Conservation (phyloP, 1,284 basidiomycete genomes). For the Microbotryum lychnidis-dioicae region DNA sequence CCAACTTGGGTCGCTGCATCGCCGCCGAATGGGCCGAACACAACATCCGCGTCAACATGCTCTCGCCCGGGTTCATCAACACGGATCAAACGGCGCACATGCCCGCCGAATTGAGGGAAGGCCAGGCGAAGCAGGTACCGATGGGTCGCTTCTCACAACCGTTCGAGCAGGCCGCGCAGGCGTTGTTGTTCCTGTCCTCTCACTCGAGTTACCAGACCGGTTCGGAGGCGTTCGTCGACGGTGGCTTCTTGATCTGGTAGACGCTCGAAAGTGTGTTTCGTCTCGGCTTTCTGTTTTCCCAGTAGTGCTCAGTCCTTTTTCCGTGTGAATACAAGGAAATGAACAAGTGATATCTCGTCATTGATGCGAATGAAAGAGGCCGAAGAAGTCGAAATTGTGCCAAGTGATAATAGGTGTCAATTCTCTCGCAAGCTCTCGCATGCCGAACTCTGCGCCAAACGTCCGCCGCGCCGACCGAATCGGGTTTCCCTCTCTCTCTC, state of each 20-base stretch:
- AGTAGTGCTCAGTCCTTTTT: too few species aligned
- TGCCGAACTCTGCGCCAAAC: too few species aligned
- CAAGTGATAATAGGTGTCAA: too few species aligned
- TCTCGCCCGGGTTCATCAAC: conserved; percentile 42
- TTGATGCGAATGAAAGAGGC: too few species aligned
- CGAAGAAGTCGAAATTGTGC: too few species aligned
- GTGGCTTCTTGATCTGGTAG: conserved; percentile 36
- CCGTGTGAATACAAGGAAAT: too few species aligned
- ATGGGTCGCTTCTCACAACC: conserved; percentile 47
- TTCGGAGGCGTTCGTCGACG: conserved; percentile 45
- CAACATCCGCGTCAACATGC: conserved; percentile 53
- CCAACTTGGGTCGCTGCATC: conserved; percentile 51
- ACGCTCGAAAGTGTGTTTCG: too few species aligned
- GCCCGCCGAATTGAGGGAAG: conserved; percentile 26
- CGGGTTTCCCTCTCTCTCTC: too few species aligned
- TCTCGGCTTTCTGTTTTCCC: background rate
- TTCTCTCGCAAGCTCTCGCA: too few species aligned
- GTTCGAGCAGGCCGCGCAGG: conserved; percentile 46
- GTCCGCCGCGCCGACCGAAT: too few species aligned
- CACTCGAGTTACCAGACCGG: conserved; percentile 47
- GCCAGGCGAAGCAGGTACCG: conserved; percentile 37
- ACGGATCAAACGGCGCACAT: conserved; percentile 42
- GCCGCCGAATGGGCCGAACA: conserved; percentile 54
- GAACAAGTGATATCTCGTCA: too few species aligned
- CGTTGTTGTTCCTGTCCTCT: conserved; percentile 45